Base-by-base conservation (phyloP, 2,329 filamentous ascomycete species). In the Botrytis fabae region DNA sequence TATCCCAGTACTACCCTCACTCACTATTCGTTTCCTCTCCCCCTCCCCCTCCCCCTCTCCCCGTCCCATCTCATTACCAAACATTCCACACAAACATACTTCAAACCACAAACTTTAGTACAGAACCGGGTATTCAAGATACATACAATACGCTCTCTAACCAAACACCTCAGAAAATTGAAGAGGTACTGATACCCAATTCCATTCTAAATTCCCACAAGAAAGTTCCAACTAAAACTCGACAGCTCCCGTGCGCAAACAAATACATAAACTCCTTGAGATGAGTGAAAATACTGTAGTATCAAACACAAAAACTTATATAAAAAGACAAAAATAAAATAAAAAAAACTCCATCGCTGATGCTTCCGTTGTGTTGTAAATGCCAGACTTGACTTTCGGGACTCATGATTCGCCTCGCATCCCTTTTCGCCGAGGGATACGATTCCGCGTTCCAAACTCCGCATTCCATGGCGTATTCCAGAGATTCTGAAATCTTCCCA, bases 341-440 rank as follows among this genome's bases (percentile, higher is more conserved):
- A 40, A 54, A 72, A 74, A 38, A 75, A 48, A 78, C 77, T 77
- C 77, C 77, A 68, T 77, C 77, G 76, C 77, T 76, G 72, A 78
- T 78, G 77, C 75, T 76, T 69, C 57, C 20, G 35, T 66, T 46
- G 46, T 66, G 51, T 72, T 54, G 60, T 71, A 48, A 64, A 66
- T 65, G 46, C 54, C 44, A 42, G 54, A 59, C 18, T 54, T 54
- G 48, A 48, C 38, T n/a, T n/a, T 32, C 16, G 28, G 28, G 14
- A 68, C 51, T 62, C 54, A 20, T 62, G n/a, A 44, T 46, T 16
- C 28, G 4, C 16, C 16, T 54, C 32, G 22, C 14, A 40, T 51
- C 32, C 14, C 20, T 51, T 51, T 44, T 25, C 12, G 9, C 16
- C 25, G 9, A 40, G 64, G 32, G 46, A 42, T 42, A 7, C 14